These are phyloP conservation scores for Porpolomopsis calyptriformis DNA, from an alignment of 768 basidiomycete species.

Conservation along the genomic window DNA sequence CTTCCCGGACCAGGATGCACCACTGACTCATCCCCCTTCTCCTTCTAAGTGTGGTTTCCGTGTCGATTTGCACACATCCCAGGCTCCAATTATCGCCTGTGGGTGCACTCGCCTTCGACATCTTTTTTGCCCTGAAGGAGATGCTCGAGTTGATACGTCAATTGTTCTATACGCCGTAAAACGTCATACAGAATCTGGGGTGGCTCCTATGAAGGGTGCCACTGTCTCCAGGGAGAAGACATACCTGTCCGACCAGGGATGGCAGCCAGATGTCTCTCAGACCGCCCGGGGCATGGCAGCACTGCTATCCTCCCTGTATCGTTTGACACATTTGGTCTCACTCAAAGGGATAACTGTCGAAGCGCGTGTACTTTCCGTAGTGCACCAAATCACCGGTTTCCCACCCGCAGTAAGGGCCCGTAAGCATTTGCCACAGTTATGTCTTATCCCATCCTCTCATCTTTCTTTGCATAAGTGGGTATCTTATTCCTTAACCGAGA, in stretches of 20 bases:
- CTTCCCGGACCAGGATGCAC: slow-evolving; percentile 5
- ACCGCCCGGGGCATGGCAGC: slow-evolving; percentile 21
- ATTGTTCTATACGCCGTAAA: slow-evolving; percentile 16
- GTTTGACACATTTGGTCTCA: slow-evolving; percentile 16
- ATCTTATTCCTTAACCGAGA: slow-evolving; percentile 15
- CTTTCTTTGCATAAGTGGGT: slow-evolving; percentile 12
- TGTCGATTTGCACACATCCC: slow-evolving; percentile 19
- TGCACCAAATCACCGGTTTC: slow-evolving; percentile 16
- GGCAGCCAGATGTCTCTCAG: slow-evolving; percentile 17
- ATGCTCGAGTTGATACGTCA: background rate
- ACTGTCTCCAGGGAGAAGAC: slow-evolving; percentile 14
- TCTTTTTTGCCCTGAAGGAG: slow-evolving; percentile 9
- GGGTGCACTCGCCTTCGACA: slow-evolving; percentile 14
- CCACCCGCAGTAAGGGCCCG: slow-evolving; percentile 20
- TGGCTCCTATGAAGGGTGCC: background rate
- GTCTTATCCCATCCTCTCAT: background rate
- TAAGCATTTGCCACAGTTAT: slow-evolving; percentile 9
- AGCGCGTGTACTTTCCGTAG: slow-evolving; percentile 14
- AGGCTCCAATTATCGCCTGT: slow-evolving; percentile 16
- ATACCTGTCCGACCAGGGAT: slow-evolving; percentile 13
- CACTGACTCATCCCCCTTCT: background rate
- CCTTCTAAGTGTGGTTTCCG: background rate
- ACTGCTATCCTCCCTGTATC: slow-evolving; percentile 19
- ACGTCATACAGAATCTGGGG: background rate
- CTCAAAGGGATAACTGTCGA: slow-evolving; percentile 11